phyloP scores from a whole-genome alignment of 2,329 filamentous ascomycete species.

The Aspergillus eucalypticola region DNA sequence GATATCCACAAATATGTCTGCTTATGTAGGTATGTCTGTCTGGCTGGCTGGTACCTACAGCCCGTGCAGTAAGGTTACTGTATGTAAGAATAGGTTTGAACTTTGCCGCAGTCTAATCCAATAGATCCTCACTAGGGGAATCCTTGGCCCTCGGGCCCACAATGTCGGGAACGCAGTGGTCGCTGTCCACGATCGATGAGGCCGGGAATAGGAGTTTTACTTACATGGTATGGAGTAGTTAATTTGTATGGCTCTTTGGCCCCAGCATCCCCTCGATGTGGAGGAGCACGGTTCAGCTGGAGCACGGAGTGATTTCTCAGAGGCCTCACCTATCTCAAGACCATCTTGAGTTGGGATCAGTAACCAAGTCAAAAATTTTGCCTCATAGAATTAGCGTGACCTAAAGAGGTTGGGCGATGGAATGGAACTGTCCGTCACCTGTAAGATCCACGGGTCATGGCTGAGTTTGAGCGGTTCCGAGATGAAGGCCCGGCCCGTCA shows the following conservation, averaged over 20 bases:
- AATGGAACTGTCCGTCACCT: not conserved
- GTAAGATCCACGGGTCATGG: not conserved
- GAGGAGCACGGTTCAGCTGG: not conserved
- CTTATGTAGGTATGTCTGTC: not conserved
- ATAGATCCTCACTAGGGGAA: not conserved
- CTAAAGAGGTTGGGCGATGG: not conserved
- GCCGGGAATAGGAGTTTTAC: not conserved
- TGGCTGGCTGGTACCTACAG: not conserved
- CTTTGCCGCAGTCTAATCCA: not conserved
- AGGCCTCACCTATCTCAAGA: not conserved
- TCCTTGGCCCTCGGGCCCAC: not conserved
- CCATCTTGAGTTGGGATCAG: not conserved
- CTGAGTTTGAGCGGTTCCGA: conserved; percentile 1
- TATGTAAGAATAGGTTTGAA: not conserved
- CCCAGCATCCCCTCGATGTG: not conserved
- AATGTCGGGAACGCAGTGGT: not conserved
- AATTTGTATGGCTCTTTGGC: not conserved
- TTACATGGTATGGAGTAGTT: not conserved
- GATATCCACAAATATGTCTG: not conserved
- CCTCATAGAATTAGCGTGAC: not conserved
- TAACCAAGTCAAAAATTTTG: not conserved
- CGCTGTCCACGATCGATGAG: not conserved
- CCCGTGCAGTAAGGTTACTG: not conserved
- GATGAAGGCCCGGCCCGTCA: conserved; percentile 21
- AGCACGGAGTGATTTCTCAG: not conserved